Percentiles rank a stretch among this genome's conserved stretches.
These are phyloP conservation scores for Trifolium subterraneum DNA, from an alignment of 306 rosid genomes.

Conservation along the genomic window DNA sequence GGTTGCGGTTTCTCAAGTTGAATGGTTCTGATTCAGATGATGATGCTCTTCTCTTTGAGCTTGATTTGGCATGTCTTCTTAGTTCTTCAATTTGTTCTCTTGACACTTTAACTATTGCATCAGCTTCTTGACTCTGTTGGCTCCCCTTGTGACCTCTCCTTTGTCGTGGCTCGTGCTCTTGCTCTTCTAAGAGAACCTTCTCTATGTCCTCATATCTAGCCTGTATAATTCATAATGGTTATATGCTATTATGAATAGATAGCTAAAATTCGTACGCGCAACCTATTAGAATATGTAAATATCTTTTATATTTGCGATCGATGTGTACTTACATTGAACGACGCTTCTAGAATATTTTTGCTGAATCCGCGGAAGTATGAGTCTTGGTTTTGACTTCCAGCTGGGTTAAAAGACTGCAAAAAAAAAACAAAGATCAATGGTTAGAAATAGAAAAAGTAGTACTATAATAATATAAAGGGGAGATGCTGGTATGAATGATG, in stretches of 20 bases:
- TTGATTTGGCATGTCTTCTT: conserved; percentile 14
- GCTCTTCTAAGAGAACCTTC: conserved; percentile 25
- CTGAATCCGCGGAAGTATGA: conserved; percentile 45
- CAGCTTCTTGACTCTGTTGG: conserved; percentile 20
- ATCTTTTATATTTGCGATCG: too few species aligned
- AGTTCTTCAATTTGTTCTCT: conserved; percentile 36
- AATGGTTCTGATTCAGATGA: conserved; percentile 35
- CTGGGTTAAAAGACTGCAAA: conserved; percentile 31
- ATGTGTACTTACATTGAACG: conserved; percentile 40
- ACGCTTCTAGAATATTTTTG: conserved; percentile 34
- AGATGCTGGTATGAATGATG: background rate
- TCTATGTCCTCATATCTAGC: conserved; percentile 28
- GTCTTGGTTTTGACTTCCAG: background rate
- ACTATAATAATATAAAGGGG: background rate
- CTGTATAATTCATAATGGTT: conserved; percentile 5
- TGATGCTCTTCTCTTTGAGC: background rate
- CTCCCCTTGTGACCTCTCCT: background rate
- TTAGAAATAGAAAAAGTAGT: background rate
- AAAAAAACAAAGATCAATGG: background rate
- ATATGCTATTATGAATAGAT: background rate
- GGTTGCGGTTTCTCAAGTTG: conserved; percentile 32
- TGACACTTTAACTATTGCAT: conserved; percentile 37
- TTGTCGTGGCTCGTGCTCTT: background rate
- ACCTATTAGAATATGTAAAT: too few species aligned
- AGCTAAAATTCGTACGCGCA: background rate